Evolutionary conservation across 352 stramenopile genomes (phyloP).

Genomic region (Globisporangium cederbergense): DNA sequence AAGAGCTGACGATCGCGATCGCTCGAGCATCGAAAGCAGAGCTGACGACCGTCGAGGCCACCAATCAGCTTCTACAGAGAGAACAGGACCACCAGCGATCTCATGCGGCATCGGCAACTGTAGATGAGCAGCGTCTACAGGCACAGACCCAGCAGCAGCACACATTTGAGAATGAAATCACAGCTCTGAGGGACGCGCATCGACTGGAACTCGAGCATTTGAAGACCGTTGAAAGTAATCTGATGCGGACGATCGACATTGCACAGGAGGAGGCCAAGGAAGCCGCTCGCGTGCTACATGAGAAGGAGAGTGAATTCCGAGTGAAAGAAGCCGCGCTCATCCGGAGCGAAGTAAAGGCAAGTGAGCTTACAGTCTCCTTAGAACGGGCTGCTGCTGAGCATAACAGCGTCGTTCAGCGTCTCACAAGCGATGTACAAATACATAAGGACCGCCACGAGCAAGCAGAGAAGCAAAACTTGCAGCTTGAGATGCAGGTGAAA

Average conservation of each 20-base stretch:
- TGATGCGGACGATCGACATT: constrained; percentile 20
- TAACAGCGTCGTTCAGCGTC: constrained; percentile 5
- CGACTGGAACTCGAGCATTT: constrained; percentile 3
- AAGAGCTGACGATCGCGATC: constrained; percentile 21
- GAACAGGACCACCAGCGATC: not conserved
- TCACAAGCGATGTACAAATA: constrained; percentile 24
- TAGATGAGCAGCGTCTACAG: not conserved
- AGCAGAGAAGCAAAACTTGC: constrained; percentile 22
- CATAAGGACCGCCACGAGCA: constrained; percentile 36
- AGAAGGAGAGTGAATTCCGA: constrained; percentile 21
- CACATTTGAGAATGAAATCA: constrained; percentile 1
- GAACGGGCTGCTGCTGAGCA: constrained; percentile 10
- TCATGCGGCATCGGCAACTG: not conserved
- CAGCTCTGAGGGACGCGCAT: constrained; percentile 6
- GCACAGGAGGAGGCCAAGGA: constrained; percentile 16
- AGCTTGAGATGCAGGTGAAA: constrained; percentile 42
- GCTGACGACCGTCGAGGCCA: constrained; percentile 24
- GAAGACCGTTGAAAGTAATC: constrained; percentile 10
- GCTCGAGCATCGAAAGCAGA: constrained; percentile 26
- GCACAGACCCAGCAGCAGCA: not conserved
- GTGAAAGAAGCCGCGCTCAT: constrained; percentile 16
- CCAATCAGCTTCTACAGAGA: constrained; percentile 11
- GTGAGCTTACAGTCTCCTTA: constrained; percentile 2
- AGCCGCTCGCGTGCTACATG: constrained; percentile 17
- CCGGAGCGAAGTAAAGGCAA: constrained; percentile 1